phyloP scores from a whole-genome alignment of 73 alveolate species.

The Tetrahymena thermophila region DNA sequence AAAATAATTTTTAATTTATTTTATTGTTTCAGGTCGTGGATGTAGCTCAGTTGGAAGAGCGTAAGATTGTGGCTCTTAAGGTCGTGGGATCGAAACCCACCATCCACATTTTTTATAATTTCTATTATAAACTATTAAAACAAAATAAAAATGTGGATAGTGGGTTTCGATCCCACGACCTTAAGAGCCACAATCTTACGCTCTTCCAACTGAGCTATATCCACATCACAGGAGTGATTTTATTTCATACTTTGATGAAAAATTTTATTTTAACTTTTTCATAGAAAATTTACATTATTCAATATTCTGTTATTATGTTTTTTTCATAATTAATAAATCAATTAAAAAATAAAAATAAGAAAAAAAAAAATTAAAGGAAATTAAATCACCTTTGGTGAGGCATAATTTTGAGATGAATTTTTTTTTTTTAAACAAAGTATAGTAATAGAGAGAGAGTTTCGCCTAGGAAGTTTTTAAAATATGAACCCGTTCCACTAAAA shows the following conservation, averaged over 20 bases:
- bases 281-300: too few species aligned
- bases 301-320: background rate
- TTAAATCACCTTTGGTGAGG: background rate
- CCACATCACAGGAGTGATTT: background rate
- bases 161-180: constrained; percentile 6
- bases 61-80: constrained; percentile 1
- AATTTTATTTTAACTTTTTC: background rate
- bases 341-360: background rate
- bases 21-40: background rate
- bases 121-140: too few species aligned
- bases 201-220: background rate
- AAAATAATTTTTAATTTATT: too few species aligned
- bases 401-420: background rate
- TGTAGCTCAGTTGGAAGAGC: background rate
- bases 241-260: background rate
- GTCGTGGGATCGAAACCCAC: constrained; percentile 1
- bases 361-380: background rate
- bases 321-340: background rate
- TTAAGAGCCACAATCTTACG: background rate
- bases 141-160: background rate
- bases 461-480: background rate
- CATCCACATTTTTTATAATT: background rate
- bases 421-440: background rate
- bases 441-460: background rate
- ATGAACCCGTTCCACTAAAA: background rate